Percentiles rank a stretch among this genome's conserved stretches.
Conservation (phyloP, 2,329 filamentous ascomycete species). For the Fusarium succisae region DNA sequence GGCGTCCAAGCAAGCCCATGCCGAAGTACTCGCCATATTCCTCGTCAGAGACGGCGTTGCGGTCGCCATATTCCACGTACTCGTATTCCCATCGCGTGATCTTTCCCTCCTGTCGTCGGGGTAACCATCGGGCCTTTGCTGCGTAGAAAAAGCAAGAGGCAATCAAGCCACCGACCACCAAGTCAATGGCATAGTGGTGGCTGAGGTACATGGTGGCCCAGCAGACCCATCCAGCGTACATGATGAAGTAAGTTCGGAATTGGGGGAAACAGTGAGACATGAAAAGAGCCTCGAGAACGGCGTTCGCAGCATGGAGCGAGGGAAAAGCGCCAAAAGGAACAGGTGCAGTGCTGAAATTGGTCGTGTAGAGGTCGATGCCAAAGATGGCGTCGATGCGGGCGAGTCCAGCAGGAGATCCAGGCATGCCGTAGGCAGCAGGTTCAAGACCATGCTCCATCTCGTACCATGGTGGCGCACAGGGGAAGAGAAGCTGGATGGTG, state of each 20-base stretch:
- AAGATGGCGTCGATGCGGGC: constrained; percentile 90
- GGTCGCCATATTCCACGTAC: constrained; percentile 85
- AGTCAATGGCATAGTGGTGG: constrained; percentile 95
- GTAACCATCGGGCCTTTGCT: constrained; percentile 81
- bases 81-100: constrained; percentile 94
- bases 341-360: constrained; percentile 87
- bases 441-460: constrained; percentile 92
- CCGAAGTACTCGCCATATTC: constrained; percentile 59
- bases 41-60: constrained; percentile 54
- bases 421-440: constrained; percentile 91
- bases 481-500: constrained; percentile 87
- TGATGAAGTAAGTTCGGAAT: constrained; percentile 80
- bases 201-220: constrained; percentile 99
- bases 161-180: constrained; percentile 85
- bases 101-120: constrained; percentile 85
- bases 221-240: constrained; percentile 93
- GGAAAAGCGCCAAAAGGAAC: constrained; percentile 96
- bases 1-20: constrained; percentile 56
- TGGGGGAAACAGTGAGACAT: constrained; percentile 92
- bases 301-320: constrained; percentile 88
- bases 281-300: constrained; percentile 89
- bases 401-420: constrained; percentile 87
- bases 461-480: constrained; percentile 96
- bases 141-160: constrained; percentile 85
- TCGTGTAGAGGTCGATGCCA: constrained; percentile 91